phyloP scores from a whole-genome alignment of 306 rosid genomes.

The Betula pendula region DNA sequence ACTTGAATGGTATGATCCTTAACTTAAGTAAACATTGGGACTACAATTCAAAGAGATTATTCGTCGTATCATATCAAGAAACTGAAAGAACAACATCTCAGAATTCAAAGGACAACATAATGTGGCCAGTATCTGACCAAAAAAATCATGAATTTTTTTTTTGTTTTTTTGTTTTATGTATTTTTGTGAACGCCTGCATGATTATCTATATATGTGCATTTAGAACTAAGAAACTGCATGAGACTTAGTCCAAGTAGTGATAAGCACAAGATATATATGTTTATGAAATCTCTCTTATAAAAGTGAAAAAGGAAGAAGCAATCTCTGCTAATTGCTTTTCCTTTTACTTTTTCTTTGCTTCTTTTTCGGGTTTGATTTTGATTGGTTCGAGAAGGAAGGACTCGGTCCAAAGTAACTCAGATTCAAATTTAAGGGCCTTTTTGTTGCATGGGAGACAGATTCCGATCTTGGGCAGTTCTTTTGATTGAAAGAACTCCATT shows the following conservation, averaged over 20 bases:
- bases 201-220: background rate
- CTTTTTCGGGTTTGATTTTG: slow-evolving; percentile 56
- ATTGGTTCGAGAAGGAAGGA: slow-evolving; percentile 71
- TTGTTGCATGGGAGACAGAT: slow-evolving; percentile 68
- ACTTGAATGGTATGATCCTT: background rate
- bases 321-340: slow-evolving; percentile 50
- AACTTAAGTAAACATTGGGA: background rate
- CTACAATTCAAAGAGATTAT: background rate
- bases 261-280: background rate
- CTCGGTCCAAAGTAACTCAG: slow-evolving; percentile 61
- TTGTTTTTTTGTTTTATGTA: too few relatives aligned
- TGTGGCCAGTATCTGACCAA: background rate
- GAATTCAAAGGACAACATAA: background rate
- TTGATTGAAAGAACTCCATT: slow-evolving; percentile 14
- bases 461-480: slow-evolving; percentile 57
- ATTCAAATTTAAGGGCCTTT: slow-evolving; percentile 54
- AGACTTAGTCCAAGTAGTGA: background rate
- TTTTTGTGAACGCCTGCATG: background rate
- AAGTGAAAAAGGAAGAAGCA: slow-evolving; percentile 53
- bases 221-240: background rate
- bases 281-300: slow-evolving; percentile 12
- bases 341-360: slow-evolving; percentile 54
- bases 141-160: background rate
- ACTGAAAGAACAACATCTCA: background rate
- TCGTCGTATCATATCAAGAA: background rate